These are phyloP conservation scores for Lavandula angustifolia DNA, from an alignment of 257 asterid species.

Conservation along the genomic window DNA sequence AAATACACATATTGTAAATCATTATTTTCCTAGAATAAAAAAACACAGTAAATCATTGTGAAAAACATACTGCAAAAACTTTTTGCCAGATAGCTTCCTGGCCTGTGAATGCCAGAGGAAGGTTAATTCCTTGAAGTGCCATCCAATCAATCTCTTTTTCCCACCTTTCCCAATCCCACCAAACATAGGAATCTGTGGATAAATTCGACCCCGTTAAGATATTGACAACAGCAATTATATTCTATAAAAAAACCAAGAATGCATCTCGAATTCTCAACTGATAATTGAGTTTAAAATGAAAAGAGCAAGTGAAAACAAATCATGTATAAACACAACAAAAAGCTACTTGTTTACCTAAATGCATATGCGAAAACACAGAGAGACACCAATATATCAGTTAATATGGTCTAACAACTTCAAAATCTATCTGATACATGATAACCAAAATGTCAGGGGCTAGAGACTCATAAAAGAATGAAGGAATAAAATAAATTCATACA, in stretches of 20 bases:
- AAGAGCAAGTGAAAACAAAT: not conserved
- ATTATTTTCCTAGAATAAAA: too few relatives aligned
- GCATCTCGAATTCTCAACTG: slow-evolving; percentile 21
- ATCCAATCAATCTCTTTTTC: slow-evolving; percentile 99
- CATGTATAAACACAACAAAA: not conserved
- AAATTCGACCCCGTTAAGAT: slow-evolving; percentile 29
- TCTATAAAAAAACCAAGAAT: not conserved
- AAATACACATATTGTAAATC: slow-evolving; percentile 11
- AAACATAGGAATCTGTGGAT: slow-evolving; percentile 85
- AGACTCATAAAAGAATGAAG: slow-evolving; percentile 18
- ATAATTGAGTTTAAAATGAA: slow-evolving; percentile 4
- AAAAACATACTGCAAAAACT: slow-evolving; percentile 76
- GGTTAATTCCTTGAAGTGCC: slow-evolving; percentile 94
- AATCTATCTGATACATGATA: not conserved
- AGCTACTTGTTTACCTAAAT: not conserved
- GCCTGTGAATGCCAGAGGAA: slow-evolving; percentile 93
- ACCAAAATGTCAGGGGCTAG: not conserved
- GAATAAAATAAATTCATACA: slow-evolving; percentile 52
- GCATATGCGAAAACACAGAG: not conserved
- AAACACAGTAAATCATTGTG: not conserved
- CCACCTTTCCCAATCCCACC: slow-evolving; percentile 99
- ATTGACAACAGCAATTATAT: slow-evolving; percentile 28
- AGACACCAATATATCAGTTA: not conserved
- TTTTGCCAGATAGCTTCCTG: slow-evolving; percentile 96
- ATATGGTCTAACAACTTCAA: not conserved